Base-by-base conservation (phyloP, 495 filamentous ascomycete genomes). In the Podospora didyma region DNA sequence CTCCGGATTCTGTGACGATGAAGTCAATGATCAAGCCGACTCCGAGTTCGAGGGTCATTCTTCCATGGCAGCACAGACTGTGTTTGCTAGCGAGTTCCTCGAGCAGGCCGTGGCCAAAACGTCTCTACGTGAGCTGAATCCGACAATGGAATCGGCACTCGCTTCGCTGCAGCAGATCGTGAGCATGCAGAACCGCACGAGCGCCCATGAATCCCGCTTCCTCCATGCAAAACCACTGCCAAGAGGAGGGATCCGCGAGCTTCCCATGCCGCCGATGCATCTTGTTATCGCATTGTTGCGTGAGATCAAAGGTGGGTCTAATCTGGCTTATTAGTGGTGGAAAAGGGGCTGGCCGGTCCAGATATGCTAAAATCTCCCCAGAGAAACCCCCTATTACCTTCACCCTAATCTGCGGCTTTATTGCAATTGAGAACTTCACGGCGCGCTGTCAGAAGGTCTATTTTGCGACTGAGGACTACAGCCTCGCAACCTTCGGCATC, bases 1-100 rank as follows among this genome's bases (percentile, higher is more conserved):
- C 16, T 21, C 21, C 14, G 23, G 26, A 17, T 22, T 48, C 53
- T 1, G 17, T 20, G 46, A 35, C 51, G 55, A 53, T 24, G 48
- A 46, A 6, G 52, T 47, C 56, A 75, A 67, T 31, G 72, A 71
- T 46, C 70, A 73, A 41, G 62, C 57, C 5, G 78, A 69, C n/a
- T 69, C 72, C 17, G 73, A 73, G 1, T 86, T 87, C 49, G 84
- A 86, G 52, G 84, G 83, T 7, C 76, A 78, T 60, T 82, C 83
- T 0, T 84, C 83, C 14, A 69, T 89, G 26, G 71, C 80, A 7
- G 76, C 81, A 16, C 86, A 89, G 55, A 85, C 85, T 1, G 81
- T 73, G 2, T 86, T 85, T 65, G 86, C 86, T 4, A 82, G 79
- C 53, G 73, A 83, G 58, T 83, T 86, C 54, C 74, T 86, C 23